Percentiles rank a stretch among this genome's conserved stretches.
phyloP scores from a whole-genome alignment of 148 eudicot genomes.

The Cornus kousa region DNA sequence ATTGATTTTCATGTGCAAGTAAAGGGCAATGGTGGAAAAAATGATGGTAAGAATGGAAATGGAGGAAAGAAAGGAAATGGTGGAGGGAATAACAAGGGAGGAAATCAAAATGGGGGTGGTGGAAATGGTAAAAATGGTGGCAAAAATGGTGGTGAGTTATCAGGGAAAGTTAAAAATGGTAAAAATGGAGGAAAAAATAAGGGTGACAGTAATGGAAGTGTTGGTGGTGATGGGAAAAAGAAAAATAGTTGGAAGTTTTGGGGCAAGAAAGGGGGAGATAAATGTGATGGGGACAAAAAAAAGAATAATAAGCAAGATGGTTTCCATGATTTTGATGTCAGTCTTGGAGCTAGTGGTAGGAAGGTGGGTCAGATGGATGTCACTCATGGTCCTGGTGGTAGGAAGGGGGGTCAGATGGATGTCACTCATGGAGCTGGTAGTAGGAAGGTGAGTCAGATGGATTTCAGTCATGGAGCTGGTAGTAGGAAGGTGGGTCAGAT shows the following conservation, averaged over 20 bases:
- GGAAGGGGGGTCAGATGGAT: too few relatives aligned
- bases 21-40: conserved; percentile 30
- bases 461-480: too few relatives aligned
- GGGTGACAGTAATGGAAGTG: conserved; percentile 23
- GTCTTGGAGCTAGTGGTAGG: conserved; percentile 1
- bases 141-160: conserved; percentile 25
- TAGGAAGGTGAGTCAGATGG: too few relatives aligned
- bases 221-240: conserved; percentile 26
- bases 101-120: conserved; percentile 16
- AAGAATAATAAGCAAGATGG: conserved; percentile 33
- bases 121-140: conserved; percentile 18
- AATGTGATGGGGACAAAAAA: conserved; percentile 21
- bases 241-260: conserved; percentile 12
- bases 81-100: conserved; percentile 25
- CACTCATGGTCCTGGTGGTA: conserved; percentile 4
- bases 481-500: too few relatives aligned
- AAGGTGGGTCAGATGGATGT: background rate
- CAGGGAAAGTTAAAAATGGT: conserved; percentile 30
- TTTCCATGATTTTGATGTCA: conserved; percentile 28
- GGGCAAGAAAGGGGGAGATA: conserved; percentile 38
- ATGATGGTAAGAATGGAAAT: conserved; percentile 31
- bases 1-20: conserved; percentile 25
- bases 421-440: too few relatives aligned
- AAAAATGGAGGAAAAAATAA: conserved; percentile 22
- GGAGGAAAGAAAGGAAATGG: conserved; percentile 19